These are phyloP conservation scores for Platanus orientalis DNA, from an alignment of 164 flowering plant genomes.

Conservation along the genomic window DNA sequence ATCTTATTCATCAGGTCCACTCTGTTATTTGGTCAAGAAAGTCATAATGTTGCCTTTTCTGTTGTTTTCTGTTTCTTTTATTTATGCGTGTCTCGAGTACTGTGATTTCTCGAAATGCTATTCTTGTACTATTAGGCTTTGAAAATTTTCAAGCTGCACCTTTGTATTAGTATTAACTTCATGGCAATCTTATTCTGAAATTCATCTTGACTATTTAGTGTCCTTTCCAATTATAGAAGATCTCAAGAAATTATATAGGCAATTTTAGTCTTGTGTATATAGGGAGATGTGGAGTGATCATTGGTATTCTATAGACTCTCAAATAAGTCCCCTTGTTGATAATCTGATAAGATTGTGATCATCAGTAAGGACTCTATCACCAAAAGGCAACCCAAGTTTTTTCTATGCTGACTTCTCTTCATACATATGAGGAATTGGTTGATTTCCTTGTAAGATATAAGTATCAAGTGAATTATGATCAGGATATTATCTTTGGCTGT, in stretches of 20 bases:
- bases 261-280: background rate
- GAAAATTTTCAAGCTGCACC: background rate
- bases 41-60: background rate
- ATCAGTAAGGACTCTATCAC: too few species aligned
- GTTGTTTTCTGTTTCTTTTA: background rate
- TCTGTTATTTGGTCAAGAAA: background rate
- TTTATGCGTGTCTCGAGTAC: background rate
- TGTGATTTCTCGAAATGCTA: background rate
- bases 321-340: too few species aligned
- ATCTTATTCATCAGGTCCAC: background rate
- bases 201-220: background rate
- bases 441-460: too few species aligned
- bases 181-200: background rate
- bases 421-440: too few species aligned
- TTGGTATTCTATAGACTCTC: background rate
- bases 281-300: background rate
- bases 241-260: background rate
- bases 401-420: too few species aligned
- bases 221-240: background rate
- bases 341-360: too few species aligned
- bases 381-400: too few species aligned
- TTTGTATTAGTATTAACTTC: background rate
- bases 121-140: background rate
- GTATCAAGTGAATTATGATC: too few species aligned
- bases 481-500: too few species aligned